Evolutionary conservation across 768 basidiomycete genomes (phyloP).

Genomic region (Kwoniella europaea): DNA sequence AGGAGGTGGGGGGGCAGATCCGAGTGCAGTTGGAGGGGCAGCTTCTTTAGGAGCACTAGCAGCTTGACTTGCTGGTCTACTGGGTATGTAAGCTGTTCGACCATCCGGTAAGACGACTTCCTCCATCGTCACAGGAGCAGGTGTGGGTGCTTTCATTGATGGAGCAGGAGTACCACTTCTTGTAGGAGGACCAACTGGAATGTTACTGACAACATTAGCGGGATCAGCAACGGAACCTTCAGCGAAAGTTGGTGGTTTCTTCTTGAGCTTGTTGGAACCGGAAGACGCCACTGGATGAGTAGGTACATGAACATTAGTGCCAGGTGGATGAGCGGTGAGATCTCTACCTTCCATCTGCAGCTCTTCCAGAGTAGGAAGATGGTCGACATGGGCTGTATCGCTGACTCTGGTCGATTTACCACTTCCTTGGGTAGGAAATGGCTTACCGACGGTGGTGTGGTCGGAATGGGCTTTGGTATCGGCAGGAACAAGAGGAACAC

Average conservation of each 20-base stretch:
- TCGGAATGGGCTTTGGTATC: constrained; percentile 23
- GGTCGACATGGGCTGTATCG: constrained; percentile 32
- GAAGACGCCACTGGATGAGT: constrained; percentile 9
- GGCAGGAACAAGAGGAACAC: constrained; percentile 22
- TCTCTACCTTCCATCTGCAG: constrained; percentile 17
- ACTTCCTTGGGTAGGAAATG: constrained; percentile 14
- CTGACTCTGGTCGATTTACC: constrained; percentile 44
- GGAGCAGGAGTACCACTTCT: constrained; percentile 15
- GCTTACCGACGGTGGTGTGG: constrained; percentile 21
- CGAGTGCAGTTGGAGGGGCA: background rate
- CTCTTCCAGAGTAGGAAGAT: constrained; percentile 15
- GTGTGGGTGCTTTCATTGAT: constrained; percentile 1
- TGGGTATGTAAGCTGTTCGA: constrained; percentile 35
- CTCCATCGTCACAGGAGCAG: constrained; percentile 19
- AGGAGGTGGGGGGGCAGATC: constrained; percentile 8
- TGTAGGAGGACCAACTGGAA: constrained; percentile 16
- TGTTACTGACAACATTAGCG: background rate
- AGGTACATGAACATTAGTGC: constrained; percentile 14
- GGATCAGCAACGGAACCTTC: constrained; percentile 11
- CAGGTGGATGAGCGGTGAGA: constrained; percentile 17
- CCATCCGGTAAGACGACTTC: constrained; percentile 48
- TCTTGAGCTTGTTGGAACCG: constrained; percentile 32
- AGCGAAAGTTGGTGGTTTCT: constrained; percentile 12
- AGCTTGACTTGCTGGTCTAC: constrained; percentile 8
- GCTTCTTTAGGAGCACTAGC: constrained; percentile 1